Base-by-base conservation (phyloP, 2,329 filamentous ascomycete species). In the Aureobasidium sp. region DNA sequence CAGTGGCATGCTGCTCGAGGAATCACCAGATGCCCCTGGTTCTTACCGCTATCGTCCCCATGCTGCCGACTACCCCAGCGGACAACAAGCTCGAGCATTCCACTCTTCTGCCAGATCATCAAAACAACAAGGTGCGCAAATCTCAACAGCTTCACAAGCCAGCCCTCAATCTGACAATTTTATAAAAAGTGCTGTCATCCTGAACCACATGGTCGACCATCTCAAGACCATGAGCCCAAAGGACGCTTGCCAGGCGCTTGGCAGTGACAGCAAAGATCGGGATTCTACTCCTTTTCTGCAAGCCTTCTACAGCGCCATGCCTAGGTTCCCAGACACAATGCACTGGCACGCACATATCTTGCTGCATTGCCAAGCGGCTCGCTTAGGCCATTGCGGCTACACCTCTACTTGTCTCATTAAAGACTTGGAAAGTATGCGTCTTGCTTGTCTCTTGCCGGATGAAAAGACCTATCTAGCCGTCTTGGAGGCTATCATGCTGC, bases 241-340 rank as follows among this genome's bases (percentile, higher is more conserved):
- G 20, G 66, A 71, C 61, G 72, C 72, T 25, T 64, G 69, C 2
- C 62, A 62, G 36, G 68, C 73, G 47, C 69, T 82, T 20, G 63
- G 63, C 5, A 36, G 7, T 47, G 77, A 78, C 7, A 64, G 64
- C 49, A 66, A 71, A 27, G 76, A 79, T 64, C 67, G 59, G 20
- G 63, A 66, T 3, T 78, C 77, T 3, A 80, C 77, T 1, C 61
- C 73, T 6, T 80, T 80, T 62, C 65, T 81, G 34, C 69, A 67
- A 31, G 72, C 72, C 37, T 77, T 79, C 55, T 71, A 79, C 61
- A 64, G 69, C 29, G 65, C 67, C 3, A 65, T 75, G 22, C 66
- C 72, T 7, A 47, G 65, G 5, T 69, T 70, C 20, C 70, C 73
- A 31, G 64, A 66, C 20, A 59, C 69, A 41, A 66, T 70, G 31